A percentile compares a stretch with the other conserved stretches of the same genome.
Evolutionary conservation across 768 basidiomycete genomes (phyloP).

Genomic region (Tulasnella sp.): DNA sequence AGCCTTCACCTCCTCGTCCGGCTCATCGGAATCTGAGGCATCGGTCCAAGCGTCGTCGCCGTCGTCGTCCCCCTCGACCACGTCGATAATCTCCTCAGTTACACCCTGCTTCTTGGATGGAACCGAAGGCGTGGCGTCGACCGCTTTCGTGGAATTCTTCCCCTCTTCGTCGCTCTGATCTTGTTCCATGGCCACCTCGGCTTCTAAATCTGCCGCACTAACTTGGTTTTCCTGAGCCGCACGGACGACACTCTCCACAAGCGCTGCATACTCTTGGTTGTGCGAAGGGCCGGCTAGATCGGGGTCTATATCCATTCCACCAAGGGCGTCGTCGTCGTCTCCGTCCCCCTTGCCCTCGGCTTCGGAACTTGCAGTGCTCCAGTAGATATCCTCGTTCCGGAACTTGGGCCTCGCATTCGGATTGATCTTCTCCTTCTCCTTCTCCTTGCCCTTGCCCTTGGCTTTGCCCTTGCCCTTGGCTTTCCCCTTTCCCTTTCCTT

Average conservation of each 20-base stretch:
- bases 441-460: neutral
- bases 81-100: constrained; percentile 19
- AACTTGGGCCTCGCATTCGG: neutral
- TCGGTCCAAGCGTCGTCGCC: constrained; percentile 36
- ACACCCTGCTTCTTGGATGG: constrained; percentile 27
- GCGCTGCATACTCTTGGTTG: constrained; percentile 8
- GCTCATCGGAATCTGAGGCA: constrained; percentile 42
- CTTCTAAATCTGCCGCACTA: constrained; percentile 67
- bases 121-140: constrained; percentile 37
- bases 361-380: constrained; percentile 9
- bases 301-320: constrained; percentile 64
- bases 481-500: no score
- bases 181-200: constrained; percentile 47
- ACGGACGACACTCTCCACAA: constrained; percentile 8
- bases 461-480: neutral
- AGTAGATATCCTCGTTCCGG: constrained; percentile 10
- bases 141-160: constrained; percentile 41
- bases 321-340: constrained; percentile 37
- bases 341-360: neutral
- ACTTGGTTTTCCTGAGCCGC: constrained; percentile 35
- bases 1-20: constrained; percentile 39
- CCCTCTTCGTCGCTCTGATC: constrained; percentile 44
- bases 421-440: neutral
- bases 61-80: constrained; percentile 35
- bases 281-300: constrained; percentile 17